These are phyloP conservation scores for Lipomyces mesembrius DNA, from an alignment of 805 yeast species.

Conservation along the genomic window DNA sequence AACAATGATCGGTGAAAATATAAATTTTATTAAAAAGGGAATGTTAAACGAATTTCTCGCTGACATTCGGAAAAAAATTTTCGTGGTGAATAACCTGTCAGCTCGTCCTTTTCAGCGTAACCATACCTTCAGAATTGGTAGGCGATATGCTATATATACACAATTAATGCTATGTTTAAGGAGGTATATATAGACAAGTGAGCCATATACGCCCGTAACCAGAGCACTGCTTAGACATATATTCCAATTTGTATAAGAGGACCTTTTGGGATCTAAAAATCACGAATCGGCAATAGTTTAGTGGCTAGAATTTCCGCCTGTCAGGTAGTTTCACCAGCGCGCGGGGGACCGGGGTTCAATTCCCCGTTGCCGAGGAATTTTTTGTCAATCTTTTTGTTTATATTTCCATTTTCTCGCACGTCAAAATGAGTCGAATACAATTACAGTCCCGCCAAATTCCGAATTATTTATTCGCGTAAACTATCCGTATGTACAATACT, in stretches of 20 bases:
- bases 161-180: neutral
- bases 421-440: too few species aligned
- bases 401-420: too few species aligned
- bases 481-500: neutral
- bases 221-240: neutral
- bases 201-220: neutral
- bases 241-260: neutral
- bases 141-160: neutral
- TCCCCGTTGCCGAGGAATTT: constrained; percentile 32
- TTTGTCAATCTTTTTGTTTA: too few species aligned
- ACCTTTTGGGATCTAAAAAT: neutral
- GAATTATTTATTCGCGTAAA: too few species aligned
- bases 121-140: too few species aligned
- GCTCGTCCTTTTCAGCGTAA: too few species aligned
- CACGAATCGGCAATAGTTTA: constrained; percentile 46
- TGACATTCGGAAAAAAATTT: too few species aligned
- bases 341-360: constrained; percentile 37
- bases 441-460: too few species aligned
- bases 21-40: neutral
- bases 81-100: too few species aligned
- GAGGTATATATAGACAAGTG: too few species aligned
- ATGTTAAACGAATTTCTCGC: neutral
- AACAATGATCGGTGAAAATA: neutral
- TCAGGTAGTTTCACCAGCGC: constrained; percentile 31
- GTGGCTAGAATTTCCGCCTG: constrained; percentile 47